phyloP scores from a whole-genome alignment of 179 eudicot genomes.

The Silene vulgaris region DNA sequence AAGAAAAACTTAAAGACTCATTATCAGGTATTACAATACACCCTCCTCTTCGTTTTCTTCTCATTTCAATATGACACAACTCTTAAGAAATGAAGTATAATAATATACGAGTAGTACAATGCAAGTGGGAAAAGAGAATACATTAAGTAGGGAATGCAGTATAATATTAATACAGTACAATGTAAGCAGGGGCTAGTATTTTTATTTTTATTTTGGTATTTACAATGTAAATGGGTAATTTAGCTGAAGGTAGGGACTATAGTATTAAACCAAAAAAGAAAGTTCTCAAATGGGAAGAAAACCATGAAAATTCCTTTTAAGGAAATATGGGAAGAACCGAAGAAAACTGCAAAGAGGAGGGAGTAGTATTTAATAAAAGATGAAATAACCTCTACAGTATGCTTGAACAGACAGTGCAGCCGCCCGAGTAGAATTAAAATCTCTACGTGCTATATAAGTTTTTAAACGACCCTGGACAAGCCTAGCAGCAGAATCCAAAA shows the following conservation, averaged over 20 bases:
- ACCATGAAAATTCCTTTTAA: background rate
- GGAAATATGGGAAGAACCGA: background rate
- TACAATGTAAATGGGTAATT: background rate
- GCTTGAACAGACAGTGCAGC: conserved; percentile 77
- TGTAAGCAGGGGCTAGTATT: background rate
- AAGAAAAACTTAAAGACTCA: background rate
- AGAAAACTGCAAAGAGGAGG: background rate
- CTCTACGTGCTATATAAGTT: conserved; percentile 66
- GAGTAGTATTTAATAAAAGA: background rate
- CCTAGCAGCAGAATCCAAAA: conserved; percentile 77
- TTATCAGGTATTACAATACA: background rate
- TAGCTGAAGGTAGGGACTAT: background rate
- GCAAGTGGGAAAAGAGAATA: no score
- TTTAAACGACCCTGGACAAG: conserved; percentile 63
- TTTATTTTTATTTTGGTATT: no score
- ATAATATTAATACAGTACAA: no score
- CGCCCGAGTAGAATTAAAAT: conserved; percentile 47
- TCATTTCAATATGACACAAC: background rate
- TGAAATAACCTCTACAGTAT: conserved; percentile 69
- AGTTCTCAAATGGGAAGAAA: background rate
- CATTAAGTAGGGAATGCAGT: no score
- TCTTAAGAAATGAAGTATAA: background rate
- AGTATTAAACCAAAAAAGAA: background rate
- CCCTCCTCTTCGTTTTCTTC: background rate
- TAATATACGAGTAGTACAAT: background rate